Base-by-base conservation (phyloP, 2,329 filamentous ascomycete genomes). In the Penicillium capsulatum region DNA sequence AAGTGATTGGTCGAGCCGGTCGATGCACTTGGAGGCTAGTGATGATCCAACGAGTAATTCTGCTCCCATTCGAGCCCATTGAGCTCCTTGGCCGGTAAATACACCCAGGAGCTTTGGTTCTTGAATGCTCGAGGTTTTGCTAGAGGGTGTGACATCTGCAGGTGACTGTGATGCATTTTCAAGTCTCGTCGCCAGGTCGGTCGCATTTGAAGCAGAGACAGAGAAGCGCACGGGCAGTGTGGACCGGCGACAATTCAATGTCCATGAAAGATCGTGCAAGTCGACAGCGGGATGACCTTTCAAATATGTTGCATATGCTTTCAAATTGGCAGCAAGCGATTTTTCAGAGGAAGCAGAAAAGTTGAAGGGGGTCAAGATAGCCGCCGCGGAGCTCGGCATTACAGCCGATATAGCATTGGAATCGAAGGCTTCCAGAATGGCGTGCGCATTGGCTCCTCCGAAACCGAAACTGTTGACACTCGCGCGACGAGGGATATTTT, bases 391-490 rank as follows among this genome's bases (percentile, higher is more conserved):
- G 4, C 33, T n/a, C 7, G 4, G 2, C 2, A 10, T 6, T 1
- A 11, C 28, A 13, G 4, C 3, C 6, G 11, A 8, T 5, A 17
- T 15, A 3, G n/a, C 3, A 15, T 14, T 6, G 3, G 24, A 11
- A 11, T 52, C 38, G 7, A 41, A 55, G 3, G 36, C 43, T 28
- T 73, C 68, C 17, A 74, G 34, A 19, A 73, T 64, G 0, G 50
- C 55, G 39, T 67, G 61, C 0, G 57, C 60, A 39, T 67, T 67
- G 1, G 63, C 58, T 4, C 65, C 64, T 16, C 64, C 64, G 34
- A 61, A 63, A 0, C 63, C 71, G 44, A 74, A 75, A 11, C 66
- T 65, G 40, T 72, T 74, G 1, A 76, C 61, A 26, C 68, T 68
- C 2, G 68, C 69, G 20, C 67, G 50, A 4, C 51, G 53, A 1